phyloP scores from a whole-genome alignment of 1,139 yeast genomes.

The Meyerozyma smithsonii region DNA sequence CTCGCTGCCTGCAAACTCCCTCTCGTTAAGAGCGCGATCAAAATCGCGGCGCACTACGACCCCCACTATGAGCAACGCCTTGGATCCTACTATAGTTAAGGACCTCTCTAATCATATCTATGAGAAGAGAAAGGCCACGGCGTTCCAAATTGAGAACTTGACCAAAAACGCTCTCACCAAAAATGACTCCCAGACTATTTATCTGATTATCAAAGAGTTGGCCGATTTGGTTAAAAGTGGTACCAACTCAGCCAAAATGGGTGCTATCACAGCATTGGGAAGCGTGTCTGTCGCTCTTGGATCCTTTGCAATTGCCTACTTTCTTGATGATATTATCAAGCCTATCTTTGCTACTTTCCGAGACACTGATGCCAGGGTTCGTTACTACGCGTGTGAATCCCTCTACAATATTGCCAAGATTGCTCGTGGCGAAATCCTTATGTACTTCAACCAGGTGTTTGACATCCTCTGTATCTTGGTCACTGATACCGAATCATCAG shows the following conservation, averaged over 20 bases:
- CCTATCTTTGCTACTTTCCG: conserved; percentile 96
- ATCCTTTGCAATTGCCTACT: conserved; percentile 49
- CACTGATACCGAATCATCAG: conserved; percentile 88
- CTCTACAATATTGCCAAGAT: conserved; percentile 94
- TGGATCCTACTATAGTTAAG: conserved; percentile 71
- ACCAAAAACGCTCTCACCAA: conserved; percentile 66
- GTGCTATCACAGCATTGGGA: conserved; percentile 48
- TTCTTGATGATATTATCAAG: conserved; percentile 80
- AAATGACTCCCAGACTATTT: conserved; percentile 60
- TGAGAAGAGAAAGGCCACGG: conserved; percentile 93
- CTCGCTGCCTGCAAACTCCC: not conserved
- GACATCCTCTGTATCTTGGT: conserved; percentile 88
- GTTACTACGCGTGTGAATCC: conserved; percentile 96
- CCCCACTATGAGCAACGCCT: conserved; percentile 17
- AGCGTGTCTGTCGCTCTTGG: conserved; percentile 48
- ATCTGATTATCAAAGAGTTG: conserved; percentile 55
- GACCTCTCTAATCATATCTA: conserved; percentile 88
- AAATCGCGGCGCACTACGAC: not conserved
- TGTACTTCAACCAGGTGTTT: conserved; percentile 90
- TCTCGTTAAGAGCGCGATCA: not conserved
- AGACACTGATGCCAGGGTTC: conserved; percentile 92
- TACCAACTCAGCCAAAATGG: conserved; percentile 45
- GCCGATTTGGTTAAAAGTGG: conserved; percentile 40
- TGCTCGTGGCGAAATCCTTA: conserved; percentile 88
- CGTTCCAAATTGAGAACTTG: conserved; percentile 70